Percentiles rank a stretch among this genome's conserved stretches.
Evolutionary conservation across 805 yeast genomes (phyloP).

Genomic region (Saccharomycopsis sp.): DNA sequence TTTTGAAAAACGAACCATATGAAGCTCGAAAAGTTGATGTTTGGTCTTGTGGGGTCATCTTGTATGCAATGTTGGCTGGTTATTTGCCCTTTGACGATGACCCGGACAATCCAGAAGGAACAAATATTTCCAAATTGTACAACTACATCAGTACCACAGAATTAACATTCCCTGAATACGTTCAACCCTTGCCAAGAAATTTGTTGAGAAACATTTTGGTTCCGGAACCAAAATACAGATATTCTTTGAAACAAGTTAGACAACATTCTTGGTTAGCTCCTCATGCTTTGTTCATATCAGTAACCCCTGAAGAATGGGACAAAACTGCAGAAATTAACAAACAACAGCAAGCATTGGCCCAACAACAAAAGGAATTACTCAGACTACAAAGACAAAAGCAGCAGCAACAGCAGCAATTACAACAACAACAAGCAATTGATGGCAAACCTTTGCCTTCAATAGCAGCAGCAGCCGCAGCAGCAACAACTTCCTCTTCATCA

Average conservation of each 20-base stretch:
- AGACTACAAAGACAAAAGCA: conserved; percentile 5
- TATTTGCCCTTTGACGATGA: conserved; percentile 97
- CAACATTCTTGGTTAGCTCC: conserved; percentile 85
- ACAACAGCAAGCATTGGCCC: conserved; percentile 1
- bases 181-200: conserved; percentile 86
- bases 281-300: conserved; percentile 71
- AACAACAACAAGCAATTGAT: neutral
- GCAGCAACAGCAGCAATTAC: conserved; percentile 5
- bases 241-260: conserved; percentile 58
- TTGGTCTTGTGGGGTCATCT: conserved; percentile 94
- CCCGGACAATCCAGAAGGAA: conserved; percentile 92
- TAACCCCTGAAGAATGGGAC: conserved; percentile 91
- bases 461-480: too few species aligned
- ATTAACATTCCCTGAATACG: conserved; percentile 89
- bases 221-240: conserved; percentile 74
- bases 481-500: too few species aligned
- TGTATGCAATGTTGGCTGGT: conserved; percentile 96
- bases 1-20: conserved; percentile 68
- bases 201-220: conserved; percentile 75
- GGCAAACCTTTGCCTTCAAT: too few species aligned
- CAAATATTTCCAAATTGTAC: conserved; percentile 83
- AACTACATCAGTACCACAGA: conserved; percentile 88
- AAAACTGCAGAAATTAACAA: conserved; percentile 26
- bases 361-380: neutral
- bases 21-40: conserved; percentile 91